Base-by-base conservation (phyloP, 2,329 filamentous ascomycete species). In the Colletotrichum simmondsii region DNA sequence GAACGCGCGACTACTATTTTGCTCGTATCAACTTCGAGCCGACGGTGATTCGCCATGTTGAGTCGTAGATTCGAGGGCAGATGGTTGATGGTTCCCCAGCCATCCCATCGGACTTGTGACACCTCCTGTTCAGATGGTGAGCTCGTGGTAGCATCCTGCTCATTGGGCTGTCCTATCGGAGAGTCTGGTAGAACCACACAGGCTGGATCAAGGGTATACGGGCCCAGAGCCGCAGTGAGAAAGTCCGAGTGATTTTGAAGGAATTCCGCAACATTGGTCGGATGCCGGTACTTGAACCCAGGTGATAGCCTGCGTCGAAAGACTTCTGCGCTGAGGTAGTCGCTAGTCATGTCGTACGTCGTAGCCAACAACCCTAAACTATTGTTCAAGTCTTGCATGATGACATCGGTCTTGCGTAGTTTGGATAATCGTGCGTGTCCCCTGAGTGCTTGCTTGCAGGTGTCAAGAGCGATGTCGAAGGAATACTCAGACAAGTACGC, bases 391-490 rank as follows among this genome's bases (percentile, higher is more conserved):
- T 79, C 75, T 12, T 63, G 30, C 53, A 52, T 69, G 26, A 46
- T 30, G 7, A 37, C 19, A 5, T 71, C 35, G 1, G 70, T 60
- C 10, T 46, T 59, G 7, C 71, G 67, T 1, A 26, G 54, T 60
- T 76, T 78, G 30, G 72, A 65, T 11, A 78, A 69, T 26, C 69
- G 73, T 71, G 71, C 78, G 58, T 78, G 77, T 8, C 75, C 77
- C 1, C 68, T 53, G 4, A 62, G n/a, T 19, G 59, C 32, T 26
- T 52, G 37, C 35, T 62, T 22, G 49, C 77, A 79, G 4, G 74
- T 56, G 5, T 66, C 28, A 30, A 78, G 73, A n/a, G 78, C 77
- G 1, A 75, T 74, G 3, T 77, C 77, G 24, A 78, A 77, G 19
- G 59, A 65, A 28, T 77, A 77, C 8, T 76, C 71, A 0, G 66